phyloP scores from a whole-genome alignment of 2,329 filamentous ascomycete genomes.

The Rugonectria rugulosa region DNA sequence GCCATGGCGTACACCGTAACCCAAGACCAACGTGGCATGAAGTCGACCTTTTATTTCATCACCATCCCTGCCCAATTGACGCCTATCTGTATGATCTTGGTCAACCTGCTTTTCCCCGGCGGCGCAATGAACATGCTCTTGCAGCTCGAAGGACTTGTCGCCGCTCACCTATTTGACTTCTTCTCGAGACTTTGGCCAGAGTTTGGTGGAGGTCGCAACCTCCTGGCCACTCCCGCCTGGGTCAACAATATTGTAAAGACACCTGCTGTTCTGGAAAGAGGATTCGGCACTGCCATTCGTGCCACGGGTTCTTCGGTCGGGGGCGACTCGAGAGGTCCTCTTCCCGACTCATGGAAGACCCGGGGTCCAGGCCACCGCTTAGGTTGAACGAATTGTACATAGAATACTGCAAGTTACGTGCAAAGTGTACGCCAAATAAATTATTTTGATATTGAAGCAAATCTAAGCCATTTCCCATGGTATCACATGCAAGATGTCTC shows the following conservation, averaged over 20 bases:
- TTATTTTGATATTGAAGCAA: background rate
- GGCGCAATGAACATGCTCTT: constrained; percentile 65
- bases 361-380: constrained; percentile 70
- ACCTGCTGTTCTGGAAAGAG: constrained; percentile 28
- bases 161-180: constrained; percentile 92
- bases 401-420: background rate
- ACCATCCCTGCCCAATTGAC: constrained; percentile 83
- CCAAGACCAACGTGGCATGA: constrained; percentile 82
- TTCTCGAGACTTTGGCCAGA: constrained; percentile 86
- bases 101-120: constrained; percentile 72
- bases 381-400: constrained; percentile 49
- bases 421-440: background rate
- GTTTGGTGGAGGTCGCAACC: constrained; percentile 83
- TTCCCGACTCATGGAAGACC: constrained; percentile 70
- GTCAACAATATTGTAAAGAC: constrained; percentile 72
- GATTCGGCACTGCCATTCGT: constrained; percentile 65
- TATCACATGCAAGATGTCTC: background rate
- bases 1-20: constrained; percentile 84
- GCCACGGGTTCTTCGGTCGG: constrained; percentile 48
- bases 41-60: constrained; percentile 81
- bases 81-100: constrained; percentile 79
- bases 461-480: background rate
- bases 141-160: constrained; percentile 80
- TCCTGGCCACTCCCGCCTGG: constrained; percentile 76
- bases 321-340: constrained; percentile 55